Conservation (phyloP, 768 basidiomycete species). For the Lepiota subincarnata region DNA sequence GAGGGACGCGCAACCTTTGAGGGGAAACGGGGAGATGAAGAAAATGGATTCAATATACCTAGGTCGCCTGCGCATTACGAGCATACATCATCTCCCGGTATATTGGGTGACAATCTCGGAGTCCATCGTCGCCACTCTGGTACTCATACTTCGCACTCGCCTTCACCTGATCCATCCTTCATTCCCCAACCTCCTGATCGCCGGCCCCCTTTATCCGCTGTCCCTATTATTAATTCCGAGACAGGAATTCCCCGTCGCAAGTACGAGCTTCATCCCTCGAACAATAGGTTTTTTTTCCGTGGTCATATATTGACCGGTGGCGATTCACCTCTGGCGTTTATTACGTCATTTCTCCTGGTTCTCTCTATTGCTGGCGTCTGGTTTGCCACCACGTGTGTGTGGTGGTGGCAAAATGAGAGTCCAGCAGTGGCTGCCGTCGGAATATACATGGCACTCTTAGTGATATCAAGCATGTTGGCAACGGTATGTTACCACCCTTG, state of each 20-base stretch:
- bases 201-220: constrained; percentile 30
- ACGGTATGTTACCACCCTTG: constrained; percentile 47
- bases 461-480: constrained; percentile 69
- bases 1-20: constrained; percentile 25
- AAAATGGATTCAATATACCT: constrained; percentile 20
- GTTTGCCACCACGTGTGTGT: constrained; percentile 85
- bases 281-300: constrained; percentile 69
- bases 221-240: constrained; percentile 30
- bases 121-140: constrained; percentile 15
- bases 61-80: constrained; percentile 19
- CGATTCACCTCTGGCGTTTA: constrained; percentile 81
- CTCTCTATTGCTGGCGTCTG: constrained; percentile 73
- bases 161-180: constrained; percentile 33
- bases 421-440: constrained; percentile 57
- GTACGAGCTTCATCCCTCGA: constrained; percentile 64
- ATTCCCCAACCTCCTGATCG: constrained; percentile 24
- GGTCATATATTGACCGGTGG: constrained; percentile 81
- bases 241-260: constrained; percentile 46
- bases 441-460: constrained; percentile 52
- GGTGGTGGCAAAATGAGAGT: constrained; percentile 83
- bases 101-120: background rate
- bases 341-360: constrained; percentile 56
- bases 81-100: constrained; percentile 7
- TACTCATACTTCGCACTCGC: constrained; percentile 23
- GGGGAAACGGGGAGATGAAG: constrained; percentile 31